Evolutionary conservation across 1,284 basidiomycete species (phyloP).

Genomic region (Leccinum fallax): DNA sequence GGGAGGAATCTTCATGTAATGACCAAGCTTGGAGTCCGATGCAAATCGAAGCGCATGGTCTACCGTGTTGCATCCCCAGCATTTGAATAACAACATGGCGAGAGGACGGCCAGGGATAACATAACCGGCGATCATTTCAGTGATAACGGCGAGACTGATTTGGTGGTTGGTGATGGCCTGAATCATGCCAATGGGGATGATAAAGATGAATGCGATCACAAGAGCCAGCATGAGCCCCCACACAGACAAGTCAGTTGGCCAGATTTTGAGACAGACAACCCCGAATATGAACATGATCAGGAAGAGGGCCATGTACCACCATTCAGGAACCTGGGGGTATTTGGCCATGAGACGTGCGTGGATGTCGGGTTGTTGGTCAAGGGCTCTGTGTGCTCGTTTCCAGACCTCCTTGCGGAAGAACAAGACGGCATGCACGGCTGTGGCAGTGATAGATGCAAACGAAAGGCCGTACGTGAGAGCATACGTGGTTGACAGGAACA

Average conservation of each 20-base stretch:
- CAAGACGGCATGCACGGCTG: conserved; percentile 68
- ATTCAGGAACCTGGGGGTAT: conserved; percentile 74
- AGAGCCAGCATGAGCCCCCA: conserved; percentile 52
- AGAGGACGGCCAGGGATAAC: conserved; percentile 46
- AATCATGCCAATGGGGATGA: conserved; percentile 52
- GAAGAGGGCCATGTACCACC: conserved; percentile 63
- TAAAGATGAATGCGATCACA: conserved; percentile 47
- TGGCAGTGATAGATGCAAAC: conserved; percentile 69
- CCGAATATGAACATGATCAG: conserved; percentile 57
- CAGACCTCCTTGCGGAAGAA: conserved; percentile 73
- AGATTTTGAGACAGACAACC: conserved; percentile 60
- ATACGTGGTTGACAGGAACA: conserved; percentile 79
- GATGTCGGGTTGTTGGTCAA: conserved; percentile 71
- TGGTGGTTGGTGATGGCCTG: conserved; percentile 47
- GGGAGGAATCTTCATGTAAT: conserved; percentile 56
- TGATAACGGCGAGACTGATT: conserved; percentile 48
- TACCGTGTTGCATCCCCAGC: conserved; percentile 41
- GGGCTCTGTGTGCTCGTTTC: conserved; percentile 49
- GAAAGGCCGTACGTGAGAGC: conserved; percentile 69
- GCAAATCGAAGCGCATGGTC: conserved; percentile 45
- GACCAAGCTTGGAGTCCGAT: conserved; percentile 49
- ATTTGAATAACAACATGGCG: conserved; percentile 50
- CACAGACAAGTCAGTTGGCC: conserved; percentile 56
- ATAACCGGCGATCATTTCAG: conserved; percentile 50
- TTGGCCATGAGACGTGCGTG: conserved; percentile 72